Conservation (phyloP, 2,329 filamentous ascomycete genomes). For the Plectosphaerella plurivora region DNA sequence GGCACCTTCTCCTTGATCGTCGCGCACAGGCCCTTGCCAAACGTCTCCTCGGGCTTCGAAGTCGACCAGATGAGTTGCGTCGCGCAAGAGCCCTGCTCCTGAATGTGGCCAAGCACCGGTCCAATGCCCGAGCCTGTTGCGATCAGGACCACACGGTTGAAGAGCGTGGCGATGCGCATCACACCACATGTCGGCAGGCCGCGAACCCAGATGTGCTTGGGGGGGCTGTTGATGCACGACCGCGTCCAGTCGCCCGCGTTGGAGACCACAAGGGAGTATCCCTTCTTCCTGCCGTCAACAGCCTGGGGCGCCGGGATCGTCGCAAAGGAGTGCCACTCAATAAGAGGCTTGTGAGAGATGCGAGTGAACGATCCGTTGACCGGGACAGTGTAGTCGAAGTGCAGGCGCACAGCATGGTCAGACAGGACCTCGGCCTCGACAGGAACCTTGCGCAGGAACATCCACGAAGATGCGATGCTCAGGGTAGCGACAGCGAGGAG, state of each 20-base stretch:
- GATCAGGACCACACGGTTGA: conserved; percentile 61
- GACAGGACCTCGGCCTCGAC: conserved; percentile 67
- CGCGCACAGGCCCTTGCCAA: conserved; percentile 51
- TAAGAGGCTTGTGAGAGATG: conserved; percentile 57
- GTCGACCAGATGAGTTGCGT: conserved; percentile 68
- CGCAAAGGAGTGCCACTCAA: conserved; percentile 74
- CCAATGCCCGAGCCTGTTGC: conserved; percentile 72
- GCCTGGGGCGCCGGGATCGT: conserved; percentile 57
- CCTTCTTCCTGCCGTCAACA: conserved; percentile 33
- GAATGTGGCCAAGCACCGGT: conserved; percentile 57
- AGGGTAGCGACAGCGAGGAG: conserved; percentile 59
- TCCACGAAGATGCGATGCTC: conserved; percentile 68
- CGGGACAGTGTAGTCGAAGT: conserved; percentile 61
- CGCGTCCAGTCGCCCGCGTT: conserved; percentile 74
- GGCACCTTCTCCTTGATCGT: conserved; percentile 54
- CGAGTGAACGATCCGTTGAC: conserved; percentile 53
- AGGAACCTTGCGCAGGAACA: conserved; percentile 61
- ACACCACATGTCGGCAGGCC: conserved; percentile 65
- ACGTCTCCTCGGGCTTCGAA: conserved; percentile 56
- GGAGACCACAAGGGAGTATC: conserved; percentile 66
- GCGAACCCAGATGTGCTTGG: conserved; percentile 61
- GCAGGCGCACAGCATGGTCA: conserved; percentile 65
- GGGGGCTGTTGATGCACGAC: conserved; percentile 56
- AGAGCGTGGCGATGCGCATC: conserved; percentile 62
- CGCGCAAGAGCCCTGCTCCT: conserved; percentile 28